These are phyloP conservation scores for Hyphopichia burtonii DNA, from an alignment of 1,139 yeast genomes.

Conservation along the genomic window DNA sequence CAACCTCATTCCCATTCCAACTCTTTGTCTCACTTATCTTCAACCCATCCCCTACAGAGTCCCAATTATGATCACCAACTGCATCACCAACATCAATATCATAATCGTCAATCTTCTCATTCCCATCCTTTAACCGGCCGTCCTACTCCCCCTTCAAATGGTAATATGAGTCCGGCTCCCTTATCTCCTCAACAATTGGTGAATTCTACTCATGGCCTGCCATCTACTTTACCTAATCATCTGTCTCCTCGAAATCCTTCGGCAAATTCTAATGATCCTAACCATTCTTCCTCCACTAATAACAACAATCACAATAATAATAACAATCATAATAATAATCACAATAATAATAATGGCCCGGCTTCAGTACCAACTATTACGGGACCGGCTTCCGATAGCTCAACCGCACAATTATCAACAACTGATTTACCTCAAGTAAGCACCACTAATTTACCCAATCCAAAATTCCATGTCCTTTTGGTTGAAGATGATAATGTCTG, in stretches of 20 bases:
- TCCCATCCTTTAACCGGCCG: constrained; percentile 6
- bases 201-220: constrained; percentile 2
- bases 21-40: constrained; percentile 7
- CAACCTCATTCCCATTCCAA: constrained; percentile 8
- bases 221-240: constrained; percentile 3
- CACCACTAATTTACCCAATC: constrained; percentile 36
- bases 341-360: background rate
- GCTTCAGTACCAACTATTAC: background rate
- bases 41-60: constrained; percentile 6
- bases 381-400: constrained; percentile 5
- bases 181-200: constrained; percentile 4
- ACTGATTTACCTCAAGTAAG: constrained; percentile 12
- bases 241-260: constrained; percentile 5
- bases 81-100: constrained; percentile 5
- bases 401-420: constrained; percentile 5
- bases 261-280: background rate
- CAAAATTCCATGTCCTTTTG: constrained; percentile 66
- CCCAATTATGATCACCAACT: background rate
- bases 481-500: constrained; percentile 90
- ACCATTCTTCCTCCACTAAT: constrained; percentile 4
- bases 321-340: background rate
- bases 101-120: constrained; percentile 7
- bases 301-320: background rate
- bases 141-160: constrained; percentile 12
- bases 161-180: constrained; percentile 3